Percentiles rank a stretch among this genome's conserved stretches.
These are phyloP conservation scores for Microglena sp. DNA, from an alignment of 139 green algal species.

Conservation along the genomic window DNA sequence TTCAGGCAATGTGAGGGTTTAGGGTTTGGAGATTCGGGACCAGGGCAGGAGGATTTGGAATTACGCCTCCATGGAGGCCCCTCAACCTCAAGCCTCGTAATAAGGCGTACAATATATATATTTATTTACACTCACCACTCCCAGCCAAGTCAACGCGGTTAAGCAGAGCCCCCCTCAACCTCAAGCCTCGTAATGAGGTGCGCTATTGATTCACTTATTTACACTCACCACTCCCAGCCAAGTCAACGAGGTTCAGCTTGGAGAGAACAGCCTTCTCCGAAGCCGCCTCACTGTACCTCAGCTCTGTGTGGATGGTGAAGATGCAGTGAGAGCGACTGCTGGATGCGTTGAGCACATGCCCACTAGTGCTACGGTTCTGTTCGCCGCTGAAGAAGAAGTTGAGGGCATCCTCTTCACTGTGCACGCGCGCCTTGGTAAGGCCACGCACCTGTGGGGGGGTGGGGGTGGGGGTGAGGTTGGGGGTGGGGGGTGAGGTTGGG, in stretches of 20 bases:
- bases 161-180: conserved; percentile 16
- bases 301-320: conserved; percentile 62
- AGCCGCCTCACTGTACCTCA: conserved; percentile 40
- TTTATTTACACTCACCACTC: conserved; percentile 13
- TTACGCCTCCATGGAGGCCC: conserved; percentile 52
- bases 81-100: no score
- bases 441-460: conserved; percentile 42
- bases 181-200: not conserved
- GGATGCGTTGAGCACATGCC: conserved; percentile 52
- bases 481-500: no score
- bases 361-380: conserved; percentile 36
- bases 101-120: no score
- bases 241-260: conserved; percentile 63
- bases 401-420: conserved; percentile 61
- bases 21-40: no score
- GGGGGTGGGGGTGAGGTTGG: no score
- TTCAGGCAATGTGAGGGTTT: no score
- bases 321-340: conserved; percentile 58
- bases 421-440: conserved; percentile 41
- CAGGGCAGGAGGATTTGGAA: no score
- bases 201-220: no score
- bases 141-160: conserved; percentile 57
- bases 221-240: conserved; percentile 57
- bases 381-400: conserved; percentile 60
- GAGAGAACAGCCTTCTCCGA: conserved; percentile 47